Base-by-base conservation (phyloP, 441 rosid species). In the Brassica hybrid region DNA sequence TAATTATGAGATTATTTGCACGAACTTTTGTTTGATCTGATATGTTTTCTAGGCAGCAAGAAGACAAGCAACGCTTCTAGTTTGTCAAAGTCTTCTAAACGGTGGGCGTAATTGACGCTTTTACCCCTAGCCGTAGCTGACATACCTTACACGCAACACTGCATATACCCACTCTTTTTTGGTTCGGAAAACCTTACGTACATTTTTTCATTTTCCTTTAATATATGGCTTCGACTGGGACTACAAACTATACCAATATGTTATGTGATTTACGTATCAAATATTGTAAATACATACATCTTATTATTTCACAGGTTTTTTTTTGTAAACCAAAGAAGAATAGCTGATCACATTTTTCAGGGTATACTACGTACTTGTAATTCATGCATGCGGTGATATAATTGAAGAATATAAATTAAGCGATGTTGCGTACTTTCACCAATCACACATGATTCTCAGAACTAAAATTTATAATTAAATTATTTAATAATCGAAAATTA, bases 61-160 rank as follows among this genome's bases (percentile, higher is more conserved):
- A 85, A 69, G 77, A 74, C 85, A 19, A 36, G 75, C 19, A 77
- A 72, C 17, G 50, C 63, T 81, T 74, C 88, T 10, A 67, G 80
- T 72, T n/a, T 77, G n/a, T 45, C 54, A 58, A 91, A 84, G 80
- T 81, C 90, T 48, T 73, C 88, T 3, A 84, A 76, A 67, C 69
- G 87, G 71, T 86, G 87, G 88, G 77, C 76, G 60, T 87, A 79
- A 86, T 30, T 63, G 19, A 52, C 19, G 58, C 21, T 52, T 52
- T 52, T 16, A 16, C 58, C 4, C 21, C 58, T 52, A 52, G 58
- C 58, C 58, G 58, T 52, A 52, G 58, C 58, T 0, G 58, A 7
- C 21, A 52, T 52, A 6, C 21, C 58, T 48, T 57, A 79, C 76
- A 79, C 76, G 75, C 43, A 73, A 78, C 74, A 64, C 30, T 69